A percentile compares a stretch with the other conserved stretches of the same genome.
Conservation (phyloP, 768 basidiomycete genomes). For the Panaeolus cyanescens region DNA sequence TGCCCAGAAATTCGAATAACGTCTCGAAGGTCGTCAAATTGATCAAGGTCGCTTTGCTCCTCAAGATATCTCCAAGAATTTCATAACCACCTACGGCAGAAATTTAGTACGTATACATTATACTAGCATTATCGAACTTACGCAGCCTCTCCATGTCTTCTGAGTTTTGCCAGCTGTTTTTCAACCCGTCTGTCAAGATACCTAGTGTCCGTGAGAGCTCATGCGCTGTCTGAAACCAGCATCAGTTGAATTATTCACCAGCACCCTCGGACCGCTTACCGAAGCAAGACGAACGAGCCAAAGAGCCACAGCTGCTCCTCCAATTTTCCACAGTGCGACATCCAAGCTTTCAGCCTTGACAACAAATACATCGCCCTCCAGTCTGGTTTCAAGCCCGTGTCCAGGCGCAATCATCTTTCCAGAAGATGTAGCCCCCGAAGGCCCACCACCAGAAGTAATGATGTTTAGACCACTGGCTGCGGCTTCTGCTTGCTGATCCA, state of each 20-base stretch:
- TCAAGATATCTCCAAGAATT: slow-evolving; percentile 72
- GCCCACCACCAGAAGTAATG: not conserved
- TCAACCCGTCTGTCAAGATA: slow-evolving; percentile 75
- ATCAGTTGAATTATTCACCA: not conserved
- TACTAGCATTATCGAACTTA: slow-evolving; percentile 36
- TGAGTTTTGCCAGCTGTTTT: slow-evolving; percentile 89
- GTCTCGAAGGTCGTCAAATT: slow-evolving; percentile 82
- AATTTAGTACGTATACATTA: not conserved
- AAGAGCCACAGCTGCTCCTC: slow-evolving; percentile 76
- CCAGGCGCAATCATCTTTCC: slow-evolving; percentile 10
- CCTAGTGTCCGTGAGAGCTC: slow-evolving; percentile 75
- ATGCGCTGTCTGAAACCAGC: slow-evolving; percentile 57
- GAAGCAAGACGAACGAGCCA: slow-evolving; percentile 76
- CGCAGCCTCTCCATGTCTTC: slow-evolving; percentile 92
- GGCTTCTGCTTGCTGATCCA: not conserved
- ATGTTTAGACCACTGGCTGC: not conserved
- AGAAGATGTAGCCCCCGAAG: not conserved
- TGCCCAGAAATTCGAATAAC: slow-evolving; percentile 82
- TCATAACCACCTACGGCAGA: slow-evolving; percentile 79
- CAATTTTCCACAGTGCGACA: slow-evolving; percentile 77
- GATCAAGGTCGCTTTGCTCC: slow-evolving; percentile 71
- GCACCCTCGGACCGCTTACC: slow-evolving; percentile 37
- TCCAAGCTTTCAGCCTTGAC: slow-evolving; percentile 71
- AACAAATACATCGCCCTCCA: slow-evolving; percentile 55
- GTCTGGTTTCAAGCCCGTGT: slow-evolving; percentile 15